Evolutionary conservation across 2,329 filamentous ascomycete species (phyloP), one percentile per base, ranked within the genome.

Genomic region (Rugonectria rugulosa): DNA sequence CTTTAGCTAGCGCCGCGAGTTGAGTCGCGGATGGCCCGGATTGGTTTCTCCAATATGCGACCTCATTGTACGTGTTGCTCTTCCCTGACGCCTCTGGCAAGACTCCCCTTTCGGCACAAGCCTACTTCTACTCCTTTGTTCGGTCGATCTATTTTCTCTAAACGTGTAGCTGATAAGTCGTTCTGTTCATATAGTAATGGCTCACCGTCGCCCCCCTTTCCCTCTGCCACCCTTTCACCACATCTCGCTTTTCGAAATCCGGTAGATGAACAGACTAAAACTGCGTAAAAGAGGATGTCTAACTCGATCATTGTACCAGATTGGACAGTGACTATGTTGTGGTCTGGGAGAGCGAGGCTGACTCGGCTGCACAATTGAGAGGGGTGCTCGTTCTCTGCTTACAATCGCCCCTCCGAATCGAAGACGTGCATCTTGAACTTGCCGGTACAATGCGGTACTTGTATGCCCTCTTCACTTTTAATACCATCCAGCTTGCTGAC

Each of bases 311-410:
- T 3, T 20, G 20, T 9, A 5, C 9, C 66, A 92, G 90, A 47
- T 82, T 93, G 48, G 88, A 92, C 42, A 87, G 88, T 64, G 88
- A 91, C 65, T 89, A 92, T 55, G 83, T 94, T 51, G 87, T 94
- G 20, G 88, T 94, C 58, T 86, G 89, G 45, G 91, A 90, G 44
- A 82, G 77, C 61, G 86, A 90, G 53, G 80, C 89, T 67, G 90
- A 94, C 68, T 88, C 90, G 43, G 83, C 88, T 21, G 90, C 88
- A 57, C 89, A 91, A 47, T 74, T 94, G 60, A 89, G 87, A 67
- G 91, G 91, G 17, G 84, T 84, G 10, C 75, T 94, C 21, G 87
- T 92, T 15, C 78, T 94, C 20, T 93, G 89, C 67, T 77, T 93
- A 17, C 85, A 85, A 15, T 81, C 88, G 27, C 77, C 87, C 1